Evolutionary conservation across 202 grass and related monocot genomes (phyloP).

Genomic region (Setaria italica): DNA sequence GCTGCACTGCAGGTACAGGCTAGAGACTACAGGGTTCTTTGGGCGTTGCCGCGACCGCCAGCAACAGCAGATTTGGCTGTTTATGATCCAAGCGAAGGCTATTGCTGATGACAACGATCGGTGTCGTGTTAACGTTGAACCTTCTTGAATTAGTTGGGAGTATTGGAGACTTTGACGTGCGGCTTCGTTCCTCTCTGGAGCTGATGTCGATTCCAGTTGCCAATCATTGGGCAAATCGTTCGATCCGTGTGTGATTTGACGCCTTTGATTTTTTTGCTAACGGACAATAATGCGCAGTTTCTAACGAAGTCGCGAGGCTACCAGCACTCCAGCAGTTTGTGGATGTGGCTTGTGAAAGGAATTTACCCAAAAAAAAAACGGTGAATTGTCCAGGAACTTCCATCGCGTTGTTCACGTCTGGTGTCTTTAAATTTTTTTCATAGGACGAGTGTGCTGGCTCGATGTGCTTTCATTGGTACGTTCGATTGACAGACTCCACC

Average conservation of each 20-base stretch:
- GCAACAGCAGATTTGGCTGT: background rate
- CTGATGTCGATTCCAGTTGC: background rate
- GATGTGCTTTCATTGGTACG: background rate
- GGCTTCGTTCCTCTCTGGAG: background rate
- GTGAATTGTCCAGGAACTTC: background rate
- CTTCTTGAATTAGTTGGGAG: no score
- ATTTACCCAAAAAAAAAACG: background rate
- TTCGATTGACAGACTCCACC: background rate
- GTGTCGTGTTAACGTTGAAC: background rate
- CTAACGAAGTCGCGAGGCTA: background rate
- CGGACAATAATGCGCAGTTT: background rate
- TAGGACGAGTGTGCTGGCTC: background rate
- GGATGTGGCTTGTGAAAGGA: background rate
- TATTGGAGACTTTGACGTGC: background rate
- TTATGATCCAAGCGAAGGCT: background rate
- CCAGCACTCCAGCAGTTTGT: no score
- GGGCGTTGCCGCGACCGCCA: background rate
- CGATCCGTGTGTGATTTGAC: slow-evolving; percentile 20
- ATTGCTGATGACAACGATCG: background rate
- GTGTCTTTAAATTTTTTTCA: background rate
- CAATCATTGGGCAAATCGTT: slow-evolving; percentile 16
- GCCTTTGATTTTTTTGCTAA: background rate
- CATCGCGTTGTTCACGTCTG: background rate
- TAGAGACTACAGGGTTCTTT: background rate
- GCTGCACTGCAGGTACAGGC: background rate